Base-by-base conservation (phyloP, 2,329 filamentous ascomycete species). In the Fusarium penzigii region DNA sequence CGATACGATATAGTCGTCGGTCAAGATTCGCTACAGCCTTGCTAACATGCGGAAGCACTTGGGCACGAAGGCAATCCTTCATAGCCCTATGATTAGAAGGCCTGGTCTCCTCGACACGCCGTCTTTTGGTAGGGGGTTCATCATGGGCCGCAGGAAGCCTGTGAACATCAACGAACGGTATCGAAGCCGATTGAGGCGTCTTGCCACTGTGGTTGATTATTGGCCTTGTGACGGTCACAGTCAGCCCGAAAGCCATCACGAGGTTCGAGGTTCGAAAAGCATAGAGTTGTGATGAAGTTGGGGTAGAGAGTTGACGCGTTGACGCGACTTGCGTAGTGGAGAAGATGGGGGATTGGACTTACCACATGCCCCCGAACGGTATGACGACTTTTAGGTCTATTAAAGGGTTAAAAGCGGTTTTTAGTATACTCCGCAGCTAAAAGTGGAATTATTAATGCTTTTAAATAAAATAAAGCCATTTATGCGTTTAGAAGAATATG, bases 11-110 rank as follows among this genome's bases (percentile, higher is more conserved):
- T 34, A 52, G 44, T 1, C 55, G 55, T 3, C 29, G 20, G 1
- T 67, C 55, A 1, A 75, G 46, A n/a, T 53, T 29, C 2, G 53
- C 32, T 13, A 72, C 47, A 0, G 61, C 63, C 12, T 48, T 46
- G 48, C 62, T 56, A 13, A 75, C 62, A 25, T 68, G 64, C 1
- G 73, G 72, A 5, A 70, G 50, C 2, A 75, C 63, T 36, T 72
- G 69, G 1, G 56, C 48, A 17, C 56, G 57, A 9, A 74, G 40
- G 36, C 68, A 69, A 1, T 60, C 50, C 43, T 59, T 59, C 0
- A 70, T 36, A 36, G 32, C 32, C 32, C 32, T 11, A 9, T 14
- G 32, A 12, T 36, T 36, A 14, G 4, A 14, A 11, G 32, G 32
- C 9, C 10, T 36, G 45, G 29, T 43, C 51, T 17, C 61, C 51